These are phyloP conservation scores for Entonaema liquescens DNA, from an alignment of 495 filamentous ascomycete genomes.

Conservation along the genomic window DNA sequence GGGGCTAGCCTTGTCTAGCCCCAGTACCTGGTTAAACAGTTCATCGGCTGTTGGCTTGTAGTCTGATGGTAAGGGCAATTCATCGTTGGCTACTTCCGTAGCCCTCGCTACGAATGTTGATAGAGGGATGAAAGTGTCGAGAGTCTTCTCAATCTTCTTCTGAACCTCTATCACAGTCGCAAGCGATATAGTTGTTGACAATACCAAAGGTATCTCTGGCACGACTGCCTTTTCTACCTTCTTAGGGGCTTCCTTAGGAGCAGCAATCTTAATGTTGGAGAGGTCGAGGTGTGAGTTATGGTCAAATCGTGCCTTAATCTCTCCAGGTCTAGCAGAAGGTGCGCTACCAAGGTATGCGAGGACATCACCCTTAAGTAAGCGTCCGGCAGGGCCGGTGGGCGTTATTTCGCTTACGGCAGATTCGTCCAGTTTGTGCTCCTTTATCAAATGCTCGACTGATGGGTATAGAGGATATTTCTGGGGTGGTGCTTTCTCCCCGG, in stretches of 20 bases:
- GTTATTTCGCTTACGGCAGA: slow-evolving; percentile 81
- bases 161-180: slow-evolving; percentile 79
- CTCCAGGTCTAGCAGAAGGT: slow-evolving; percentile 70
- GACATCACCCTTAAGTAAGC: slow-evolving; percentile 94
- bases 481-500: slow-evolving; percentile 41
- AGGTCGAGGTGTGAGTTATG: slow-evolving; percentile 87
- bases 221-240: slow-evolving; percentile 56
- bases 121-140: slow-evolving; percentile 82
- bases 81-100: slow-evolving; percentile 83
- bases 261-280: slow-evolving; percentile 87
- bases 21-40: slow-evolving; percentile 88
- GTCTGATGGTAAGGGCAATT: slow-evolving; percentile 71
- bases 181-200: slow-evolving; percentile 80
- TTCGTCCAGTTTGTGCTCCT: slow-evolving; percentile 74
- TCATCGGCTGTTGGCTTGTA: slow-evolving; percentile 75
- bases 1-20: slow-evolving; percentile 60
- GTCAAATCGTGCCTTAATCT: slow-evolving; percentile 71
- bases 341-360: slow-evolving; percentile 87
- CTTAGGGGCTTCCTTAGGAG: slow-evolving; percentile 63
- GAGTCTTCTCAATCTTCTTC: slow-evolving; percentile 73
- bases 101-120: slow-evolving; percentile 88
- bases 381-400: slow-evolving; percentile 85
- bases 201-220: slow-evolving; percentile 53
- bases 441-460: slow-evolving; percentile 82
- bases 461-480: slow-evolving; percentile 85